phyloP scores from a whole-genome alignment of 2,329 filamentous ascomycete species.

The Elsinoe perseae region DNA sequence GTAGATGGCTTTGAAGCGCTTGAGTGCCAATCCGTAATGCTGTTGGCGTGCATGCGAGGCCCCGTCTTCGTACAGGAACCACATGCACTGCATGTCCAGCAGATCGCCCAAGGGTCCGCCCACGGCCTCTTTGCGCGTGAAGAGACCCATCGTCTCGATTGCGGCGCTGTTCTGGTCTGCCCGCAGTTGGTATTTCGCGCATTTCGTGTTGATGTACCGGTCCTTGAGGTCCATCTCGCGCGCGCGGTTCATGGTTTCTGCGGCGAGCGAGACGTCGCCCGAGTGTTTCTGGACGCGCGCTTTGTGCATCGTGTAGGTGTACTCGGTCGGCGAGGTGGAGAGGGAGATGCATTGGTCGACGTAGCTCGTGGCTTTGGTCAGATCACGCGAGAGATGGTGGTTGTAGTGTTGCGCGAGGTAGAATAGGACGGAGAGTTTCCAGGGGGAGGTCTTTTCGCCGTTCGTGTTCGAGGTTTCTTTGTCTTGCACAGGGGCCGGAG shows the following conservation, averaged over 20 bases:
- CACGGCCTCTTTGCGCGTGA: conserved; percentile 82
- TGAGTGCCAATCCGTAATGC: conserved; percentile 77
- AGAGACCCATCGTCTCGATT: conserved; percentile 81
- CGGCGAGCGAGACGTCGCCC: conserved; percentile 70
- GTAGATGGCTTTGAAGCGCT: conserved; percentile 80
- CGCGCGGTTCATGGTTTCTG: conserved; percentile 81
- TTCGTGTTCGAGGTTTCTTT: conserved; percentile 28
- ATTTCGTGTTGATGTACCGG: conserved; percentile 96
- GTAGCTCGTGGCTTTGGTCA: conserved; percentile 71
- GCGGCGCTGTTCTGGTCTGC: conserved; percentile 85
- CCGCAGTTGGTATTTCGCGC: conserved; percentile 90
- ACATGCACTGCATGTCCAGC: conserved; percentile 96
- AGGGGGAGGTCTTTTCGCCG: conserved; percentile 48
- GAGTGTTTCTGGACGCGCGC: conserved; percentile 89
- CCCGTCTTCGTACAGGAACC: conserved; percentile 93
- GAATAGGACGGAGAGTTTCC: conserved; percentile 74
- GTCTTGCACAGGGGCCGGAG: conserved; percentile 27
- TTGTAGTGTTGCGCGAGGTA: conserved; percentile 97
- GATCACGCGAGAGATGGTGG: conserved; percentile 77
- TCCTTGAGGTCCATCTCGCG: conserved; percentile 80
- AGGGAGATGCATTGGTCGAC: conserved; percentile 77
- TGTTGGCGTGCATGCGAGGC: conserved; percentile 77
- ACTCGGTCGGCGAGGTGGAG: conserved; percentile 76
- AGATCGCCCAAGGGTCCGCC: conserved; percentile 86
- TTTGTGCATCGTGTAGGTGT: conserved; percentile 88